Evolutionary conservation across 352 stramenopile genomes (phyloP).

Genomic region (Phytophthora boehmeriae): DNA sequence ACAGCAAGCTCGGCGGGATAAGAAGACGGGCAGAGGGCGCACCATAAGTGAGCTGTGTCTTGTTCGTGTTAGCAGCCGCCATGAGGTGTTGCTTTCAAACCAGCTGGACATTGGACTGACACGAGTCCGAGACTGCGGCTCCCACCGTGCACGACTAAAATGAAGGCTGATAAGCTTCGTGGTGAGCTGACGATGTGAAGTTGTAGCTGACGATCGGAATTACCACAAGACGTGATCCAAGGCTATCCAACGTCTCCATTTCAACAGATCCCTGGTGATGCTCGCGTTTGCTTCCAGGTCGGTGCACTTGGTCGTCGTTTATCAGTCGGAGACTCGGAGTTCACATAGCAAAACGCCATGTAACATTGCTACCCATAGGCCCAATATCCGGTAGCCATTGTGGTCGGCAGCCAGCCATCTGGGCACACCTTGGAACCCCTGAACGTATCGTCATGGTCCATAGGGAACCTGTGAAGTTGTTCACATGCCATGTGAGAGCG

Average conservation of each 20-base stretch:
- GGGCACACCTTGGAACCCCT: slow-evolving; percentile 5
- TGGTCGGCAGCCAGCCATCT: neutral
- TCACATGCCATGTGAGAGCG: too few relatives aligned
- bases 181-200: slow-evolving; percentile 16
- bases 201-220: slow-evolving; percentile 15
- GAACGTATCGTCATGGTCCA: slow-evolving; percentile 7
- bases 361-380: neutral
- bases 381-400: neutral
- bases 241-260: slow-evolving; percentile 13
- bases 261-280: neutral
- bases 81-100: slow-evolving; percentile 27
- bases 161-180: slow-evolving; percentile 10
- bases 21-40: slow-evolving; percentile 29
- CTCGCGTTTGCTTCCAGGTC: too few relatives aligned
- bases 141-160: slow-evolving; percentile 5
- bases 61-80: slow-evolving; percentile 15
- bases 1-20: slow-evolving; percentile 30
- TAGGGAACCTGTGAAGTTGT: neutral
- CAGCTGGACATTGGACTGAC: slow-evolving; percentile 15
- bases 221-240: slow-evolving; percentile 11
- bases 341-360: too few relatives aligned
- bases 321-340: too few relatives aligned
- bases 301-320: too few relatives aligned
- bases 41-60: slow-evolving; percentile 11
- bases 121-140: neutral